Percentiles rank a stretch among this genome's conserved stretches.
phyloP scores from a whole-genome alignment of 257 asterid genomes.

The Solanum stenotomum region DNA sequence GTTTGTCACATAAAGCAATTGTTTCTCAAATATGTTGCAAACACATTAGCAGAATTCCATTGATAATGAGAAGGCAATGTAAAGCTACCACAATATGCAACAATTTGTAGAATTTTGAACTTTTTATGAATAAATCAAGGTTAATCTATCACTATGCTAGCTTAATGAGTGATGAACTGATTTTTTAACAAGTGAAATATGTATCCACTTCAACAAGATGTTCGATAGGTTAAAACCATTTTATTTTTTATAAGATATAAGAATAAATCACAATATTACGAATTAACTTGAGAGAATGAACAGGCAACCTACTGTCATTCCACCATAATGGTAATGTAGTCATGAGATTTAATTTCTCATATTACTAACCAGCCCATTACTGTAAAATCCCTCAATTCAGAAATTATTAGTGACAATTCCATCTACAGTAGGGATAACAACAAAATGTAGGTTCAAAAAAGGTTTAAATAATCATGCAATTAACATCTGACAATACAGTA shows the following conservation, averaged over 20 bases:
- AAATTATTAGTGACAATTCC: background rate
- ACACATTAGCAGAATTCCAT: background rate
- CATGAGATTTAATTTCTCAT: background rate
- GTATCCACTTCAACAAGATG: background rate
- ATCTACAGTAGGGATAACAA: background rate
- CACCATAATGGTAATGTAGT: background rate
- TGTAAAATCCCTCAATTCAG: background rate
- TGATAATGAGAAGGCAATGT: background rate
- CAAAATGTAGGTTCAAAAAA: background rate
- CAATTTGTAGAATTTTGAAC: background rate
- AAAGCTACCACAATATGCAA: background rate
- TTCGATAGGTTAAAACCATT: background rate
- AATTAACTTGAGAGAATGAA: background rate
- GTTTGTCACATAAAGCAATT: background rate
- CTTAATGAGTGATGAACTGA: background rate
- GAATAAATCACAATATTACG: background rate
- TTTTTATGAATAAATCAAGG: background rate
- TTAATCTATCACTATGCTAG: background rate
- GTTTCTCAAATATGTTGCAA: background rate
- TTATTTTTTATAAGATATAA: background rate
- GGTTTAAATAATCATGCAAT: background rate
- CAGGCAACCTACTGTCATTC: background rate
- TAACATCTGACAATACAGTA: background rate
- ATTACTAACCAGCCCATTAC: background rate
- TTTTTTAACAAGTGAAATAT: background rate